Base-by-base conservation (phyloP, 2,329 filamentous ascomycete genomes). In the Clonostachys rhizophaga region DNA sequence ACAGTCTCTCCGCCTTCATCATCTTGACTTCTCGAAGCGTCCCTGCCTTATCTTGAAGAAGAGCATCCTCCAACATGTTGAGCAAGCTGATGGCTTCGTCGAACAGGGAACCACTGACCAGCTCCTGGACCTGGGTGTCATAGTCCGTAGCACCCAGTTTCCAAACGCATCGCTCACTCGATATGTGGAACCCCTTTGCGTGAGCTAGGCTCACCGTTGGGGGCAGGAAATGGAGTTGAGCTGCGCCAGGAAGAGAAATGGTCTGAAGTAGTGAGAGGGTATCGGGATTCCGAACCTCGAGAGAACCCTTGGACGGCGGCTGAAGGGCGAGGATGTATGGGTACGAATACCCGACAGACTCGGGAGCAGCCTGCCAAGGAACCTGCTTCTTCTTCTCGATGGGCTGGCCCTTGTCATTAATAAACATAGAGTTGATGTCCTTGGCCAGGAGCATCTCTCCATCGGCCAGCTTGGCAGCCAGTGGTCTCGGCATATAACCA, bases 81-180 rank as follows among this genome's bases (percentile, higher is more conserved):
- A 97, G 72, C 9, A 99, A 72, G 59, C 91, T 96, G 52, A 97
- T 87, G 0, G 92, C 92, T 67, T 99, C 95, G 57, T 99, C 92
- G 47, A 91, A 89, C 50, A 82, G 79, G 10, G 78, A 82, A 50
- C 79, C 81, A 17, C 84, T 78, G 2, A 95, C 83, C 24, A 99
- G 76, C 54, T 94, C 83, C 50, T 91, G 81, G 18, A 97, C 83
- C 61, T 99, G 94, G 3, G 84, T 83, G 62, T 96, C 89, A 60
- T 99, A 99, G 54, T 91, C 87, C 36, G 91, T 83, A 5, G 92
- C 88, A 52, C 85, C 89, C 94, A 99, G 97, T 56, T 94, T 87
- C 94, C 94, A 99, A 36, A 99, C 88, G 34, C 80, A 87, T 41
- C 94, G 79, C 47, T 97, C 94, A 60, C 92, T 96, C 17, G 87